Conservation (phyloP, 331 rosid species). For the Rhamnella rubrinervis region DNA sequence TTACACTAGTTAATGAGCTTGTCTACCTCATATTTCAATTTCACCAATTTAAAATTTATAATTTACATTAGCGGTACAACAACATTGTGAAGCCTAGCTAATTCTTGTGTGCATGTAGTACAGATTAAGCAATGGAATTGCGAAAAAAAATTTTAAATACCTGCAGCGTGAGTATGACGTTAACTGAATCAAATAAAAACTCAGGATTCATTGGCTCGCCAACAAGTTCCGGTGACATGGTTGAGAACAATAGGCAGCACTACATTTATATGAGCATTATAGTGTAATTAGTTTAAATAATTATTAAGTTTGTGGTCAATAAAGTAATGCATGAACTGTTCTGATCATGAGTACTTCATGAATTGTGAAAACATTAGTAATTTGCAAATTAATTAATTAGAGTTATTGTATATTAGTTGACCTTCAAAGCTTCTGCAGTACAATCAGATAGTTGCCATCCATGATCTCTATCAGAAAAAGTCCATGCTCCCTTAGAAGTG, state of each 20-base stretch:
- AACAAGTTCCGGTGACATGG: slow-evolving; percentile 40
- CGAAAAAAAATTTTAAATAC: neutral
- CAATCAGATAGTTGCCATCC: slow-evolving; percentile 89
- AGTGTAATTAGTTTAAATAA: no score
- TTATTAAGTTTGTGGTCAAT: no score
- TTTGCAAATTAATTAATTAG: neutral
- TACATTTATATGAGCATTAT: neutral
- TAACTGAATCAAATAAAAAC: slow-evolving; percentile 43
- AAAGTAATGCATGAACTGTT: neutral
- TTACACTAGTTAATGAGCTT: neutral
- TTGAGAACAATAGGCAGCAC: slow-evolving; percentile 46
- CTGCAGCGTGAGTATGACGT: slow-evolving; percentile 52
- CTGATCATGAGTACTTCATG: neutral
- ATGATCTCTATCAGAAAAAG: slow-evolving; percentile 83
- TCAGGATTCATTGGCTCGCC: slow-evolving; percentile 58
- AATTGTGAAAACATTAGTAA: no score
- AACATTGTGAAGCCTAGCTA: neutral
- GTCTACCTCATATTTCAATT: neutral
- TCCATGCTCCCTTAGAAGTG: slow-evolving; percentile 82
- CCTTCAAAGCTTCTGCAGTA: slow-evolving; percentile 72
- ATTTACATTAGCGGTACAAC: no score
- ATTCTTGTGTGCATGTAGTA: neutral
- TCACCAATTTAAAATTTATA: neutral
- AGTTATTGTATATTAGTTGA: slow-evolving; percentile 5
- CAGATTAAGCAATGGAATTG: neutral